Evolutionary conservation across 202 grass and related monocot genomes (phyloP), one percentile per base, ranked within the genome.

Genomic region (Hordeum pubiflorum): DNA sequence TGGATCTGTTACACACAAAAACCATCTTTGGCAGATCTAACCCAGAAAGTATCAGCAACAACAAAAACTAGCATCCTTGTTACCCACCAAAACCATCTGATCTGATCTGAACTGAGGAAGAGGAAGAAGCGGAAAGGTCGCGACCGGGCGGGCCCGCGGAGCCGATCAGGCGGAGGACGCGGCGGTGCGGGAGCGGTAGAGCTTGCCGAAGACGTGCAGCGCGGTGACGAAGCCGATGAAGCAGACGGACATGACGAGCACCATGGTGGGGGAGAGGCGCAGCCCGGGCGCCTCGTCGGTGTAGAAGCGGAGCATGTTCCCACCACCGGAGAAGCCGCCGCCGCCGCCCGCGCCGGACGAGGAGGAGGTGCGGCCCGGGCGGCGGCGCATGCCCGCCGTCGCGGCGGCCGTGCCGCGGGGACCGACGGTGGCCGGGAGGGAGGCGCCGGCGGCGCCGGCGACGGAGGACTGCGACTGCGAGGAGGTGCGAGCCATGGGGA

Each of bases 231-330:
- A 94, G 17, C 92, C 90, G 85, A 98, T 94, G 79, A 98, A 98
- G 88, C 95, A 94, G 26, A 94, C 84, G 17, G 91, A 94, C 90
- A 94, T 94, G 70, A 94, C 86, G 72, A 98, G 92, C 39, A 94
- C 95, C 84, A 89, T 93, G 63, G 92, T 94, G 5, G 95, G 95
- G 0, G 88, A 87, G 86, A 98, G 93, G 79, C 93, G 91, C 39
- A 98, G 84, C 0, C 86, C 88, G 14, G 95, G 92, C 9, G 84
- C 92, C 76, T 98, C 95, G 67, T 94, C 95, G 69, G 92, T 98
- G 88, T 98, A 98, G 92, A 98, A 98, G 24, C 92, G 88, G 37
- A 98, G 90, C 95, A 98, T 98, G 88, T 93, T 97, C 90, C 74
- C 94, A 18, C 72, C 85, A 3, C 60, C 72, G 20, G 71, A 86